Base-by-base conservation (phyloP, 306 rosid genomes). In the Begonia fuchsioides region DNA sequence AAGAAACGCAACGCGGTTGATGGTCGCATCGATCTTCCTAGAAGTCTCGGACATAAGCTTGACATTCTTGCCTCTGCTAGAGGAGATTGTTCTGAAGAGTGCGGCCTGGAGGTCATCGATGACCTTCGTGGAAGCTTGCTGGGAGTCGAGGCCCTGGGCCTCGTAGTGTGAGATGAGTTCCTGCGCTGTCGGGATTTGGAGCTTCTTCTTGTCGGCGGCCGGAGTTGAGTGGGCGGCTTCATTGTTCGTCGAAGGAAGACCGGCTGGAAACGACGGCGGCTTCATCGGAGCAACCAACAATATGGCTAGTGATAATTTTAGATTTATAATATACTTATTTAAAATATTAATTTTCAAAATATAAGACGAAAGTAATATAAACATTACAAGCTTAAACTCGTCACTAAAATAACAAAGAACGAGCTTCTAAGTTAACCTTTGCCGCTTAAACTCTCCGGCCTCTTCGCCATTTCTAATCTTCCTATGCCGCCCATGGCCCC, bases 21-120 rank as follows among this genome's bases (percentile, higher is more conserved):
- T 77, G 1, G 78, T 15, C 2, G 73, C 49, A 51, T 90, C 94
- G 17, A 82, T 47, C 68, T 81, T 90, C 40, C 78, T 80, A 0
- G 87, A 72, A 51, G 87, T 69, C 18, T 84, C 90, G 0, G 47
- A 15, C 53, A 85, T 51, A 2, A 72, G 17, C 72, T 55, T 76
- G 43, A 76, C 93, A 20, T 78, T 75, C 55, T 55, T 81, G 44
- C 80, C 93, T 54, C 74, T 75, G 4, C 82, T 73, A 9, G 97
- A 81, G 32, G 94, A 63, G 49, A 81, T 73, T 8, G 85, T 73
- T 40, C 77, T 61, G 44, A 76, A 75, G 16, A 90, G 68, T 1
- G 97, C 86, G 10, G 56, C 62, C 60, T 90, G 95, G 13, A 90
- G 84, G 72, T 19, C 97, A 13, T 83, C 95, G 3, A 90, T 84